Evolutionary conservation across 129 eudicot genomes (phyloP).

Genomic region (Pseudognaphalium luteoalbum): DNA sequence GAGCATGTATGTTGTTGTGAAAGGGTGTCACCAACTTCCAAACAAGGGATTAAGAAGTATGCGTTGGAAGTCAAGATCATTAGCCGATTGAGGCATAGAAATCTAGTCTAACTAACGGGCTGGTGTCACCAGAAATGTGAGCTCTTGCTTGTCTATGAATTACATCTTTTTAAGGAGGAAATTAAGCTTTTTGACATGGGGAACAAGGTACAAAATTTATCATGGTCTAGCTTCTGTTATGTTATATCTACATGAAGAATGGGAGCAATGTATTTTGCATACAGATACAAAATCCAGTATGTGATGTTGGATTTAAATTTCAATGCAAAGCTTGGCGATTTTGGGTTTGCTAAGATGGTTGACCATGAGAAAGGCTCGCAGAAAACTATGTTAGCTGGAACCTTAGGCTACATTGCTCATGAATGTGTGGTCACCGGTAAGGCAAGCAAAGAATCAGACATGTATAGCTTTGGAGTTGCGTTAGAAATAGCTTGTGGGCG

Average conservation of each 20-base stretch:
- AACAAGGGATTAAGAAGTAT: no score
- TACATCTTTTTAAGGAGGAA: no score
- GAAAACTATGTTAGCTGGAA: slow-evolving; percentile 35
- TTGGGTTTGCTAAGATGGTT: slow-evolving; percentile 41
- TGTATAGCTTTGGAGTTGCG: neutral
- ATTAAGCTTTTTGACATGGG: no score
- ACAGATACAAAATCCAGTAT: slow-evolving; percentile 38
- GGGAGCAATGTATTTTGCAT: slow-evolving; percentile 44
- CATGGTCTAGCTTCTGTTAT: slow-evolving; percentile 42
- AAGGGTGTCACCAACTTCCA: no score
- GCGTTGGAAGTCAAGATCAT: no score
- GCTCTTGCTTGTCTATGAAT: no score
- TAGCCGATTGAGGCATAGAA: no score
- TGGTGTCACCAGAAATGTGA: no score
- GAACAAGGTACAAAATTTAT: slow-evolving; percentile 15
- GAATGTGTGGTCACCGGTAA: slow-evolving; percentile 29
- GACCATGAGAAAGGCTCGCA: slow-evolving; percentile 39
- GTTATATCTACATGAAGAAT: slow-evolving; percentile 43
- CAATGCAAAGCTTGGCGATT: slow-evolving; percentile 41
- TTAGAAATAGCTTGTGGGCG: no score
- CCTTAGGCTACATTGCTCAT: slow-evolving; percentile 43
- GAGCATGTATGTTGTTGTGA: no score
- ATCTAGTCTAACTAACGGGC: no score
- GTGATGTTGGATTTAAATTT: slow-evolving; percentile 37
- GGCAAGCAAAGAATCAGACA: slow-evolving; percentile 36